Evolutionary conservation across 768 basidiomycete species (phyloP).

Genomic region (Boletus vinaceobasis): DNA sequence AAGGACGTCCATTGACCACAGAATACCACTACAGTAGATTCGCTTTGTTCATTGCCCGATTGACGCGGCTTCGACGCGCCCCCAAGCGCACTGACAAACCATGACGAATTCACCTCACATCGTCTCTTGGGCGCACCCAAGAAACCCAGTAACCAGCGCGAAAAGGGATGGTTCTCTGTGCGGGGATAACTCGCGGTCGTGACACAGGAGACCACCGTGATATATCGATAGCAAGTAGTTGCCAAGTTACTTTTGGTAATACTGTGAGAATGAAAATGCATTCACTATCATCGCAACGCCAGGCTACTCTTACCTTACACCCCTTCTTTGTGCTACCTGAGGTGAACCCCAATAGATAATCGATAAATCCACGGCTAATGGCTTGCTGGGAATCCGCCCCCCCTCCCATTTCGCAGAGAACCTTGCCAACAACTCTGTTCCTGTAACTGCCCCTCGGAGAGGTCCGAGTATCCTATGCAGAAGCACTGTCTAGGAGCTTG

Average conservation of each 20-base stretch:
- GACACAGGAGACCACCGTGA: no score
- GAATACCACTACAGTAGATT: neutral
- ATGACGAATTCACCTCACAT: slow-evolving; percentile 22
- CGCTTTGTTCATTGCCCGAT: neutral
- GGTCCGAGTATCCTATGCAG: no score
- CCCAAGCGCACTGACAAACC: neutral
- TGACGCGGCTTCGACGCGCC: neutral
- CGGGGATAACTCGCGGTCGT: slow-evolving; percentile 30
- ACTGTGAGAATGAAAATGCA: neutral
- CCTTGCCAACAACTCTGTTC: no score
- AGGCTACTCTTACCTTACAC: no score
- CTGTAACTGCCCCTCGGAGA: no score
- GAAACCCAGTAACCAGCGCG: slow-evolving; percentile 19
- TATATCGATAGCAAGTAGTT: no score
- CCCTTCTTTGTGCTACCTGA: no score
- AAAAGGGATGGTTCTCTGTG: slow-evolving; percentile 33
- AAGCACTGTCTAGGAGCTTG: neutral
- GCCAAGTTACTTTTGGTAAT: neutral
- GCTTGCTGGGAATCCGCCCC: no score
- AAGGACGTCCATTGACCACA: neutral
- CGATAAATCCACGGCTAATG: no score
- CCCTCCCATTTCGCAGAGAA: no score
- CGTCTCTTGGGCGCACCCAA: slow-evolving; percentile 27
- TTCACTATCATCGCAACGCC: neutral
- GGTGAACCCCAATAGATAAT: no score